A percentile compares a stretch with the other conserved stretches of the same genome.
Evolutionary conservation across 495 filamentous ascomycete genomes (phyloP).

Genomic region (Cladorrhinum samala): DNA sequence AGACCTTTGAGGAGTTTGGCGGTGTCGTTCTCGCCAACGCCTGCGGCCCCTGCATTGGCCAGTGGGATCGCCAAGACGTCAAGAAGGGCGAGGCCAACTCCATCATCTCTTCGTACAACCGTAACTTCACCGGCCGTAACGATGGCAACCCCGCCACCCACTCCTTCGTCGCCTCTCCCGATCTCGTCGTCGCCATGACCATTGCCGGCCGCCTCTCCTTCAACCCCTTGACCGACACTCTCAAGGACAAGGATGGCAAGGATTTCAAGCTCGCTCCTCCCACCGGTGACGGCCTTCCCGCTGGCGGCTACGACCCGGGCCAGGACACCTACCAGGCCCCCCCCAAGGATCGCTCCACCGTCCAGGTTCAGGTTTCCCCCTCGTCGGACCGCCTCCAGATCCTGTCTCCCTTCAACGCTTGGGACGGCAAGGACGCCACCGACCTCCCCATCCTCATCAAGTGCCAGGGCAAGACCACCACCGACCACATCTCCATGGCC

Average conservation of each 20-base stretch:
- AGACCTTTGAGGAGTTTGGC: conserved; percentile 96
- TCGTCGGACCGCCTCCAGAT: conserved; percentile 90
- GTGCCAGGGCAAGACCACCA: conserved; percentile 96
- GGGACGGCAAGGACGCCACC: conserved; percentile 90
- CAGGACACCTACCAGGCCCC: conserved; percentile 96
- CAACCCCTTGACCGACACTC: conserved; percentile 89
- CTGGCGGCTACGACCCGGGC: conserved; percentile 83
- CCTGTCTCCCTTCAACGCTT: conserved; percentile 75
- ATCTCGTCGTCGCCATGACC: conserved; percentile 88
- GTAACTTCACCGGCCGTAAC: conserved; percentile 99
- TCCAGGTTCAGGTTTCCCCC: conserved; percentile 81
- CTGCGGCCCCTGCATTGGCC: conserved; percentile 73
- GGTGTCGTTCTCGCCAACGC: conserved; percentile 96
- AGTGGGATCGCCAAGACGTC: conserved; percentile 93
- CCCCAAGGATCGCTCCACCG: conserved; percentile 63
- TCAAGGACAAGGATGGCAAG: conserved; percentile 96
- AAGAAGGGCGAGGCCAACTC: conserved; percentile 93
- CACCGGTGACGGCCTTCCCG: conserved; percentile 74
- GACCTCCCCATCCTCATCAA: conserved; percentile 96
- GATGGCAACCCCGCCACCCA: conserved; percentile 98
- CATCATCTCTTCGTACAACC: conserved; percentile 32
- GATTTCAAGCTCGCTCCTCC: conserved; percentile 83
- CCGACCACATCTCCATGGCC: conserved; percentile 99
- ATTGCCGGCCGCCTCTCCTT: conserved; percentile 89
- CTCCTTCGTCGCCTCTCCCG: conserved; percentile 97